Conservation (phyloP, 2,329 filamentous ascomycete species). For the Magnaporthiopsis incrustans region DNA sequence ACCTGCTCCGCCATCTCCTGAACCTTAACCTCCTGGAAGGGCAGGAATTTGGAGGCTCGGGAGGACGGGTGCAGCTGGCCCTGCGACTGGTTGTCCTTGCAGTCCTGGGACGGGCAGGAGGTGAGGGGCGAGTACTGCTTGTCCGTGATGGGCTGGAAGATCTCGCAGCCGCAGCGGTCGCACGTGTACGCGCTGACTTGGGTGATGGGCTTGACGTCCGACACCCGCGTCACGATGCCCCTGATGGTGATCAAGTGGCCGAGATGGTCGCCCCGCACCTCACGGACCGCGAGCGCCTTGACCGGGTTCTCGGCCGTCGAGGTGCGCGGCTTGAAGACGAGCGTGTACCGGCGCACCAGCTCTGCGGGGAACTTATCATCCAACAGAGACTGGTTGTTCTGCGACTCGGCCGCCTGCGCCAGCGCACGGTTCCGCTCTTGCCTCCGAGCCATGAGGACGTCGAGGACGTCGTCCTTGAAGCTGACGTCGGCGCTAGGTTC, state of each 20-base stretch:
- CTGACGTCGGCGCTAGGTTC: constrained; percentile 69
- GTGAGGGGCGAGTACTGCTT: constrained; percentile 85
- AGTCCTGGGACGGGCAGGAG: constrained; percentile 84
- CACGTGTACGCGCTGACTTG: constrained; percentile 97
- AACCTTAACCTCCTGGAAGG: constrained; percentile 97
- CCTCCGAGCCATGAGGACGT: constrained; percentile 91
- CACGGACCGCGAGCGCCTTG: constrained; percentile 76
- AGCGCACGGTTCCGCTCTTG: constrained; percentile 78
- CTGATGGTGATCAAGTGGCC: constrained; percentile 90
- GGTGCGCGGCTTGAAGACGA: constrained; percentile 92
- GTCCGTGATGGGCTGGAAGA: constrained; percentile 90
- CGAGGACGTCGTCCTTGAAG: constrained; percentile 95
- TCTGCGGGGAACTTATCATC: constrained; percentile 84
- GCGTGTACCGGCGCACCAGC: constrained; percentile 85
- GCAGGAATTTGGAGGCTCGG: constrained; percentile 92
- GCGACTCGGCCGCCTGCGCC: constrained; percentile 55
- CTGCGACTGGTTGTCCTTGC: constrained; percentile 81
- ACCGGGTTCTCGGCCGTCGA: constrained; percentile 54
- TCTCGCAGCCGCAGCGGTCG: constrained; percentile 91
- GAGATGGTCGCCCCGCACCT: constrained; percentile 87
- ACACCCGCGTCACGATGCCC: constrained; percentile 89
- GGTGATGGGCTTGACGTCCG: constrained; percentile 96
- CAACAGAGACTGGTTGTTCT: constrained; percentile 54
- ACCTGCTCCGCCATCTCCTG: constrained; percentile 99
- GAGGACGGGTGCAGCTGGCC: constrained; percentile 91